Evolutionary conservation across 2,329 filamentous ascomycete species (phyloP).

Genomic region (Paradendryphiella salina): DNA sequence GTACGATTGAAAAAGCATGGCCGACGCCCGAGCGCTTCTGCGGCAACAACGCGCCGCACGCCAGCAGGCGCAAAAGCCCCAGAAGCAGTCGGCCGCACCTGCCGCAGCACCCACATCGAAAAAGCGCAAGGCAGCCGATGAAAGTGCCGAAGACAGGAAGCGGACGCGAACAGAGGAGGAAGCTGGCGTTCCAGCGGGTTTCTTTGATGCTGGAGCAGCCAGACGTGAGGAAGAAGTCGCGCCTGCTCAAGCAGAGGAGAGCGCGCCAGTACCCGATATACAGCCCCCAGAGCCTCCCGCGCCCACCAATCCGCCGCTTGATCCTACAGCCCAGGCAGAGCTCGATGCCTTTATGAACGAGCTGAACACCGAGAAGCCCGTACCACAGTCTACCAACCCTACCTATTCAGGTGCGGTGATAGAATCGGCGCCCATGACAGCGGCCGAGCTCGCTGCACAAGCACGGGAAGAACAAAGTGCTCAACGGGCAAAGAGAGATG

Average conservation of each 20-base stretch:
- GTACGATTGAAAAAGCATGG: conserved; percentile 29
- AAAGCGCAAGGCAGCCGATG: conserved; percentile 44
- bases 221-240: conserved; percentile 13
- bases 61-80: conserved; percentile 38
- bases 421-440: conserved; percentile 52
- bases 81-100: conserved; percentile 37
- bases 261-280: conserved; percentile 5
- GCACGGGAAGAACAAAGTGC: conserved; percentile 50
- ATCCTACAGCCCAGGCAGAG: conserved; percentile 37
- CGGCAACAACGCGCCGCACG: conserved; percentile 47
- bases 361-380: conserved; percentile 74
- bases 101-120: conserved; percentile 36
- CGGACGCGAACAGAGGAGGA: conserved; percentile 40
- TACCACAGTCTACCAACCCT: conserved; percentile 72
- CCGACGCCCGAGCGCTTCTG: conserved; percentile 46
- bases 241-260: conserved; percentile 1
- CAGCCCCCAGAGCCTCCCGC: conserved; percentile 13
- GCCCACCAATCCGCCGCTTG: conserved; percentile 15
- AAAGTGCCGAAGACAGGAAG: conserved; percentile 37
- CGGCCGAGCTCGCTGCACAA: conserved; percentile 52
- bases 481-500: conserved; percentile 49
- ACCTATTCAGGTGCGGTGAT: conserved; percentile 48
- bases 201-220: conserved; percentile 39
- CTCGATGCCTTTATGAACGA: conserved; percentile 60
- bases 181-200: conserved; percentile 40